A percentile compares a stretch with the other conserved stretches of the same genome.
Conservation (phyloP, 106 monocot species). For the Acanthochlamys bracteata region DNA sequence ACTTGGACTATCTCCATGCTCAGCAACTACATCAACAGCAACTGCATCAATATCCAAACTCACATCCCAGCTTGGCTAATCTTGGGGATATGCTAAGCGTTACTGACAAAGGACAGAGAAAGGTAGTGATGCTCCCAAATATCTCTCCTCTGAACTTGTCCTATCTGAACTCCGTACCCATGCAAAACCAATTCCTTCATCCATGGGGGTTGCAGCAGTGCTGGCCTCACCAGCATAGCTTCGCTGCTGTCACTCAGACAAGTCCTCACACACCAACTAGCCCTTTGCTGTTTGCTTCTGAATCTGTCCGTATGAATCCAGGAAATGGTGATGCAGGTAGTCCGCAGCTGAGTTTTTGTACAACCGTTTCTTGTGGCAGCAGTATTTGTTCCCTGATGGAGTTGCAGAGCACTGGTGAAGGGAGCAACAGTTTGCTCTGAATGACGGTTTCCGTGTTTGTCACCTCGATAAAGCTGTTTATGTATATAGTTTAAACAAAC, state of each 20-base stretch:
- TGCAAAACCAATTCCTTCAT: too few relatives aligned
- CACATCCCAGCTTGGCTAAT: background rate
- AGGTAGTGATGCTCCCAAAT: too few relatives aligned
- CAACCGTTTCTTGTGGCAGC: conserved; percentile 6
- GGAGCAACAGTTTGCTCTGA: too few relatives aligned
- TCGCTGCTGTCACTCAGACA: background rate
- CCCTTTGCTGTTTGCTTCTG: background rate
- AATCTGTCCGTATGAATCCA: background rate
- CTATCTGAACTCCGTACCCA: too few relatives aligned
- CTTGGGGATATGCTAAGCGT: background rate
- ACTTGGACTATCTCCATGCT: background rate
- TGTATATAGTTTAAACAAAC: too few relatives aligned
- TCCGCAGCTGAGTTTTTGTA: conserved; percentile 13
- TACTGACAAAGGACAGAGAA: too few relatives aligned
- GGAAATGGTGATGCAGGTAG: background rate
- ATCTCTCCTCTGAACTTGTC: too few relatives aligned
- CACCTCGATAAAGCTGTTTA: too few relatives aligned
- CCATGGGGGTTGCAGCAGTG: background rate
- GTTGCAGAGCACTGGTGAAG: too few relatives aligned
- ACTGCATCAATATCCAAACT: background rate
- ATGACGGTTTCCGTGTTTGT: too few relatives aligned
- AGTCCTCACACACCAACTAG: background rate
- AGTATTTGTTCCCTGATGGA: background rate
- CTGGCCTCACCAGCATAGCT: conserved; percentile 4
- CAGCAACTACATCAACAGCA: conserved; percentile 1